A percentile compares a stretch with the other conserved stretches of the same genome.
phyloP scores from a whole-genome alignment of 1,284 basidiomycete species.

The Puccinia hordei region DNA sequence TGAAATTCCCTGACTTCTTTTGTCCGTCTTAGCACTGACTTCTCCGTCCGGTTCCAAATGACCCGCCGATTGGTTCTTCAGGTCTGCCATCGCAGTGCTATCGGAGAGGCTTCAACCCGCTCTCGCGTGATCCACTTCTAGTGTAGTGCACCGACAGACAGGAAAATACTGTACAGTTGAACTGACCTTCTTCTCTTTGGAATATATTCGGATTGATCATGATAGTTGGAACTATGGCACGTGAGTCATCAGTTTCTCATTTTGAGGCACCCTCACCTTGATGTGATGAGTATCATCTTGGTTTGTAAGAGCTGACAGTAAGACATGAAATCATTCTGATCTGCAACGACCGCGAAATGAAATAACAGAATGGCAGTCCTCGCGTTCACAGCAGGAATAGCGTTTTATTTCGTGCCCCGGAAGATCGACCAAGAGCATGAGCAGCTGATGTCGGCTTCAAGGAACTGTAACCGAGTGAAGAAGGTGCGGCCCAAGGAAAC shows the following conservation, averaged over 20 bases:
- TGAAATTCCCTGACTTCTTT: background rate
- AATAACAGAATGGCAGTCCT: slow-evolving; percentile 37
- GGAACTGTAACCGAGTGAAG: slow-evolving; percentile 15
- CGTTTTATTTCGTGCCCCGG: slow-evolving; percentile 25
- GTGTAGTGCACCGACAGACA: slow-evolving; percentile 18
- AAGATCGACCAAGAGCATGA: slow-evolving; percentile 37
- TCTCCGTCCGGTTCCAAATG: background rate
- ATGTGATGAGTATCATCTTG: too few relatives aligned
- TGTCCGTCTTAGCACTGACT: background rate
- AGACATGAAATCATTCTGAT: background rate
- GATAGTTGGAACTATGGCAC: slow-evolving; percentile 48
- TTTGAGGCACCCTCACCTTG: background rate
- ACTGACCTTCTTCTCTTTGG: slow-evolving; percentile 8
- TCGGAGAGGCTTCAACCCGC: slow-evolving; percentile 49
- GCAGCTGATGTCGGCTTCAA: slow-evolving; percentile 13
- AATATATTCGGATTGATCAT: background rate
- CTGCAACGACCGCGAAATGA: background rate
- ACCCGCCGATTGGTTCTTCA: background rate
- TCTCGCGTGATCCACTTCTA: slow-evolving; percentile 43
- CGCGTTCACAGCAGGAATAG: slow-evolving; percentile 35
- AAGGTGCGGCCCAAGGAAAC: background rate
- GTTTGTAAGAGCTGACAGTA: background rate
- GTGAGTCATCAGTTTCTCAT: slow-evolving; percentile 12
- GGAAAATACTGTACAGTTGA: background rate
- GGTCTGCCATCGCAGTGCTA: slow-evolving; percentile 47